Evolutionary conservation across 2,329 filamentous ascomycete species (phyloP).

Genomic region (Pseudocercospora fuligena): DNA sequence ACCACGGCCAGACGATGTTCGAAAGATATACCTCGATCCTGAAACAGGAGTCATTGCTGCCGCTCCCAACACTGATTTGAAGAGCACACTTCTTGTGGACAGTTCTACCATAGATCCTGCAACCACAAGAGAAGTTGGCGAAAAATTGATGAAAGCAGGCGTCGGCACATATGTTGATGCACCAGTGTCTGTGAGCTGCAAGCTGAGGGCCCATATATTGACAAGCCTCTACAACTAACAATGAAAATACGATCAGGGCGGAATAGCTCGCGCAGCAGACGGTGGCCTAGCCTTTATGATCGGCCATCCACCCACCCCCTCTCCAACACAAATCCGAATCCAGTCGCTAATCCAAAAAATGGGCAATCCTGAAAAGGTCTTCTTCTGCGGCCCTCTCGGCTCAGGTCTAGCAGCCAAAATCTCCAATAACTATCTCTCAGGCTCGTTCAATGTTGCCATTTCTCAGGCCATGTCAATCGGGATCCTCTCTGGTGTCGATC

Average conservation of each 20-base stretch:
- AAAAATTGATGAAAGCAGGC: background rate
- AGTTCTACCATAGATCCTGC: background rate
- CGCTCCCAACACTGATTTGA: background rate
- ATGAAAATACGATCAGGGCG: background rate
- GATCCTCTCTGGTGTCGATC: background rate
- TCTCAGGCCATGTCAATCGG: background rate
- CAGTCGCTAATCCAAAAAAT: background rate
- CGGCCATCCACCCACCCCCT: background rate
- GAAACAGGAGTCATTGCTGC: background rate
- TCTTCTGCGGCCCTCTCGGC: background rate
- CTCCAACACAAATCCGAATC: background rate
- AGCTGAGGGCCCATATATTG: background rate
- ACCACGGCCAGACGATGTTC: background rate
- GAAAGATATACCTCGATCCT: background rate
- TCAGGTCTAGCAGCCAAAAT: background rate
- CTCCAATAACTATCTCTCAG: background rate
- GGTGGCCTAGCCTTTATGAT: background rate
- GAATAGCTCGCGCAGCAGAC: background rate
- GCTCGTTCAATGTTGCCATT: background rate
- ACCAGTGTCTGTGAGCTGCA: background rate
- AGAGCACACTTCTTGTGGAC: background rate
- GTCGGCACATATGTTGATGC: background rate
- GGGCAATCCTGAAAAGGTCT: background rate
- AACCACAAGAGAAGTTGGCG: background rate
- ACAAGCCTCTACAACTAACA: background rate